Conservation (phyloP, 495 filamentous ascomycete species). For the Aspergillus mulundensis region DNA sequence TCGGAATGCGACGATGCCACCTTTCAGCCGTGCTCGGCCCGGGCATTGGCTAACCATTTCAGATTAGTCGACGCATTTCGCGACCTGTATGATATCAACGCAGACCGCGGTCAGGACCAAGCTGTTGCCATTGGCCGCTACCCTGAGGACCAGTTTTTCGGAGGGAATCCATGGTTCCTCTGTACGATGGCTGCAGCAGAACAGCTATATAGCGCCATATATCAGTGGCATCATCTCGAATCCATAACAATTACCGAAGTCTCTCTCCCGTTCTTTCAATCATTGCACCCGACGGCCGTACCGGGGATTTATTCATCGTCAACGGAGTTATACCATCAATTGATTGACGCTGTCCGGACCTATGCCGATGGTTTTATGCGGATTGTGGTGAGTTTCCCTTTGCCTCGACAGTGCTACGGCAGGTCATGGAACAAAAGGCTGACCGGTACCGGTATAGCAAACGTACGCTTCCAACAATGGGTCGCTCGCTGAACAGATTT, state of each 20-base stretch:
- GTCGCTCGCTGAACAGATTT: conserved; percentile 58
- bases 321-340: conserved; percentile 45
- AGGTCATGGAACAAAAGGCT: neutral
- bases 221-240: conserved; percentile 53
- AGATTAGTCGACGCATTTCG: conserved; percentile 59
- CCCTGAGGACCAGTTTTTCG: conserved; percentile 64
- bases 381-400: conserved; percentile 36
- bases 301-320: conserved; percentile 39
- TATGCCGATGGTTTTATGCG: conserved; percentile 64
- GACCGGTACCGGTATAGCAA: conserved; percentile 26
- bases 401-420: neutral
- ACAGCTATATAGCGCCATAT: conserved; percentile 60
- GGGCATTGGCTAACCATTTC: conserved; percentile 63
- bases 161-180: conserved; percentile 67
- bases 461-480: conserved; percentile 47
- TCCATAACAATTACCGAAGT: conserved; percentile 51
- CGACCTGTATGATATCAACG: conserved; percentile 56
- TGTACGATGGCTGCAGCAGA: conserved; percentile 62
- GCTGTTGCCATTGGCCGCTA: conserved; percentile 69
- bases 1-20: conserved; percentile 47
- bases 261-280: conserved; percentile 56
- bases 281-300: conserved; percentile 43
- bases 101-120: conserved; percentile 28
- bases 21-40: conserved; percentile 60
- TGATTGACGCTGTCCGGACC: conserved; percentile 51